phyloP scores from a whole-genome alignment of 2,329 filamentous ascomycete genomes.

The Botrytis paeoniae region DNA sequence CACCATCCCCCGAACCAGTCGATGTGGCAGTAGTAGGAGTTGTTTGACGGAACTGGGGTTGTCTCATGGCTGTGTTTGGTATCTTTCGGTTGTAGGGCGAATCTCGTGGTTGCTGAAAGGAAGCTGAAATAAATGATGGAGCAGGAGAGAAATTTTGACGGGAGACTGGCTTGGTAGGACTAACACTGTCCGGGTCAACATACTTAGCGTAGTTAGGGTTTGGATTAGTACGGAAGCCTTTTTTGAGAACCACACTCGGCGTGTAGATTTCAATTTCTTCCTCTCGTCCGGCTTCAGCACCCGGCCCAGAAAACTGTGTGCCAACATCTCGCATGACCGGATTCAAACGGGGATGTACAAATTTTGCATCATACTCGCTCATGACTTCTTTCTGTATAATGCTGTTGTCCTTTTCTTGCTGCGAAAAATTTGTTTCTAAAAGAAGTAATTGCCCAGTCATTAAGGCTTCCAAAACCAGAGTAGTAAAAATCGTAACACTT shows the following conservation, averaged over 20 bases:
- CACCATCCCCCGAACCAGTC: conserved; percentile 57
- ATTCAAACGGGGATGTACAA: conserved; percentile 85
- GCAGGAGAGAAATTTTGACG: conserved; percentile 38
- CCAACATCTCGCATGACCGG: conserved; percentile 74
- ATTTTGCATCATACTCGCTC: conserved; percentile 95
- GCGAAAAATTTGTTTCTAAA: conserved; percentile 70
- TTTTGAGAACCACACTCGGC: conserved; percentile 62
- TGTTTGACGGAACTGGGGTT: conserved; percentile 51
- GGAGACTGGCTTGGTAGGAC: conserved; percentile 30
- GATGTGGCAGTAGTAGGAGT: conserved; percentile 34
- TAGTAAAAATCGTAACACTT: conserved; percentile 81
- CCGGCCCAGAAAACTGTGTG: conserved; percentile 63
- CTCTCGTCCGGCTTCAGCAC: conserved; percentile 33
- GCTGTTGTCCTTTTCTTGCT: conserved; percentile 79
- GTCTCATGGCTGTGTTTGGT: conserved; percentile 46
- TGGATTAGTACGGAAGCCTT: conserved; percentile 75
- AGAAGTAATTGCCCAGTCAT: conserved; percentile 75
- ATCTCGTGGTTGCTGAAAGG: conserved; percentile 36
- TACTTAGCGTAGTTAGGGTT: conserved; percentile 77
- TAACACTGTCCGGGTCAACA: conserved; percentile 62
- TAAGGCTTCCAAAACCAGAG: conserved; percentile 70
- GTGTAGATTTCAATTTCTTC: conserved; percentile 57
- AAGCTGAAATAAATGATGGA: conserved; percentile 37
- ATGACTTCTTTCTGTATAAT: conserved; percentile 90
- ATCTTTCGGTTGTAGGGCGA: conserved; percentile 41